Evolutionary conservation across 2,329 filamentous ascomycete genomes (phyloP), one percentile per base, ranked within the genome.

Genomic region (Colletotrichum eleusines): DNA sequence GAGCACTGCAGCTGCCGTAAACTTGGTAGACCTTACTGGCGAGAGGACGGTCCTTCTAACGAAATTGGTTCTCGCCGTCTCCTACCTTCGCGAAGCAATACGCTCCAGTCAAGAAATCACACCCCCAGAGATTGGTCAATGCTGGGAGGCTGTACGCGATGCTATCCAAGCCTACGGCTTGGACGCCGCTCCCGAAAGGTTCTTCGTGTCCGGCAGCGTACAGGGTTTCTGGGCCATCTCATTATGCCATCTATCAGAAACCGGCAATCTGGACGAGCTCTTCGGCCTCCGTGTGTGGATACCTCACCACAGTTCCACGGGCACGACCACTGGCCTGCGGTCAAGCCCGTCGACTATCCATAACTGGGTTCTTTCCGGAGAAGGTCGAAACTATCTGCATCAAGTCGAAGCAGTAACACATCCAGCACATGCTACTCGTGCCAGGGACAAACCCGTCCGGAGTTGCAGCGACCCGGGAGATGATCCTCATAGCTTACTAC

Each of bases 341-440:
- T 77, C 77, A 9, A 79, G 81, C 66, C 78, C 81, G 59, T 63
- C 76, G 2, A 77, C 76, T 66, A 78, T 72, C 0, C 78, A 80
- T 65, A 80, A 77, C 62, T 81, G 79, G 78, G 74, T 80, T 12
- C 69, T 81, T 18, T 76, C 77, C 5, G 80, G 80, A 14, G 70
- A 78, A 66, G 78, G 76, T 5, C 74, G 28, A 14, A 77, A 81
- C 67, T 73, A 75, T 53, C 66, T 63, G 18, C 80, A 77, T 64
- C 50, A 75, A 3, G 75, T 76, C 3, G 67, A 75, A 44, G 58
- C 69, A 1, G 73, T 69, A 33, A 51, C 66, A 9, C 9, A n/a
- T n/a, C 18, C 53, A 1, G 53, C 50, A 2, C 51, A 55, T 9
- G 77, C 77, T 4, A 79, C 78, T 44, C 77, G 79, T 72, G 73